These are phyloP conservation scores for Botrytis elliptica DNA, from an alignment of 2,329 filamentous ascomycete genomes.

Conservation along the genomic window DNA sequence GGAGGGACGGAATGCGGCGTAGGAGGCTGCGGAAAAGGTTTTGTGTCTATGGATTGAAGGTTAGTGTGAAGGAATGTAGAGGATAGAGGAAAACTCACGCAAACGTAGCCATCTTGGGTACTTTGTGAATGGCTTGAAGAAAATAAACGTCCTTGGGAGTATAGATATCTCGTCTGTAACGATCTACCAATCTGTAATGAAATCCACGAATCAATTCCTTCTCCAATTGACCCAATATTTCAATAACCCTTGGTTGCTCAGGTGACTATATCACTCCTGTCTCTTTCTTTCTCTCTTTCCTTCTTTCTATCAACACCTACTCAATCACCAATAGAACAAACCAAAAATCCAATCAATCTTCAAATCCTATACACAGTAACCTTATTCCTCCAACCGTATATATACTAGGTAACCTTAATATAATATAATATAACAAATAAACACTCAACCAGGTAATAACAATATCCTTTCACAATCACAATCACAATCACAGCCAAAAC, in stretches of 20 bases:
- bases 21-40: constrained; percentile 55
- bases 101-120: constrained; percentile 48
- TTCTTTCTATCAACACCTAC: neutral
- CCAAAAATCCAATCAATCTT: neutral
- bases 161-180: neutral
- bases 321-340: too few relatives aligned
- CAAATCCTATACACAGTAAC: neutral
- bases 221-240: neutral
- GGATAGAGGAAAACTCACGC: constrained; percentile 41
- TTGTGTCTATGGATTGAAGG: constrained; percentile 47
- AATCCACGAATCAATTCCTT: neutral
- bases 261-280: neutral
- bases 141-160: neutral
- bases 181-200: neutral
- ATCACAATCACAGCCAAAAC: too few relatives aligned
- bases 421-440: too few relatives aligned
- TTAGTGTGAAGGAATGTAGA: constrained; percentile 20
- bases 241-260: neutral
- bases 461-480: neutral
- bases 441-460: too few relatives aligned
- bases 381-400: too few relatives aligned
- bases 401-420: too few relatives aligned
- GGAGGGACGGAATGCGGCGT: constrained; percentile 58
- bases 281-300: neutral
- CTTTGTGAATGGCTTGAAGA: neutral